phyloP scores from a whole-genome alignment of 179 eudicot species.

The Monotropa hypopitys region DNA sequence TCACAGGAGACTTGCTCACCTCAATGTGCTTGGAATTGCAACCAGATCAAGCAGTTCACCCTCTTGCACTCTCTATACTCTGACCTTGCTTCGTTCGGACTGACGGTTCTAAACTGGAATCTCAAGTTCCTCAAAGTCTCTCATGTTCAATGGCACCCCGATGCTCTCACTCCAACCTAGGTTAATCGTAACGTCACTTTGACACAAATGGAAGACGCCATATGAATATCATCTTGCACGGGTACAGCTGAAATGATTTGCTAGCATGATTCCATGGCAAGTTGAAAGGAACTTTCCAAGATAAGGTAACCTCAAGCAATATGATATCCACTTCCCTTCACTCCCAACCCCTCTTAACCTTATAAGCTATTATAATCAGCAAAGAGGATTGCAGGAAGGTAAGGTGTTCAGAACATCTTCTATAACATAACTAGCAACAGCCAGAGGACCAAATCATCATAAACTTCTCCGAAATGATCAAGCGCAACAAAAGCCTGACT shows the following conservation, averaged over 20 bases:
- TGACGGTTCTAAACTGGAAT: not conserved
- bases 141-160: not conserved
- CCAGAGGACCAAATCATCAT: not conserved
- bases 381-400: not conserved
- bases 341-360: not conserved
- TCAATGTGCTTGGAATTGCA: not conserved
- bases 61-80: not conserved
- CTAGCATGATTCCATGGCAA: not conserved
- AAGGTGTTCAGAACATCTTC: not conserved
- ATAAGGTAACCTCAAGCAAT: not conserved
- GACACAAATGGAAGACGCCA: not conserved
- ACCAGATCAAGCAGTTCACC: not conserved
- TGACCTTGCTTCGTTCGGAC: not conserved
- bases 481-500: not conserved
- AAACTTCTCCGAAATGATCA: not conserved
- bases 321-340: not conserved
- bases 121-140: not conserved
- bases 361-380: not conserved
- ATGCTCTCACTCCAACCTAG: not conserved
- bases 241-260: not conserved
- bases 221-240: not conserved
- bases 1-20: not conserved
- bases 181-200: not conserved
- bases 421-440: not conserved
- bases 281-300: not conserved